Base-by-base conservation (phyloP, 2,329 filamentous ascomycete species). In the Didymella sp. region DNA sequence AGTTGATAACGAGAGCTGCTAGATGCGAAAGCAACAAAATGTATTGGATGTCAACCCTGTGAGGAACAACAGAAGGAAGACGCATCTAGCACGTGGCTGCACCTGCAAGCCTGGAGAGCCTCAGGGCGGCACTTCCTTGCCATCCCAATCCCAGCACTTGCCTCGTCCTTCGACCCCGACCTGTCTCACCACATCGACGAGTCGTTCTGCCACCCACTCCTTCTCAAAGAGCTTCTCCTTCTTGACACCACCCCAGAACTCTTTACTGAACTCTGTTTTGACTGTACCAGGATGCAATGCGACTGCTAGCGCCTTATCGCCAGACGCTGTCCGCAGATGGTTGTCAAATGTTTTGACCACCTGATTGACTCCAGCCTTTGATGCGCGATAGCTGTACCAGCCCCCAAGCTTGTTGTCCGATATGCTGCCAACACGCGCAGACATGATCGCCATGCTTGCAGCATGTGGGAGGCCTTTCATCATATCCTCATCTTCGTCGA, bases 241-340 rank as follows among this genome's bases (percentile, higher is more conserved):
- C 67, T 80, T 80, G 38, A 89, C 86, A 37, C 81, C 85, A 0
- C 70, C 79, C 90, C 90, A 94, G 70, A 90, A 95, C 40, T 87
- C 86, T 67, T 80, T 82, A 61, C 87, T 91, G 59, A 96, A 77
- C 9, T 84, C 87, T 47, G 91, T 95, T 78, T 84, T 87, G 45
- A 95, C 90, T 1, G 91, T 95, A 2, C 91, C 91, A 1, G 91
- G 91, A 75, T 95, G 91, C 69, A 95, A 82, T 9, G 83, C 84
- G 11, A 96, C 77, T 1, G 86, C 86, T 62, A 92, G 80, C 0
- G 89, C 89, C 48, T 84, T 86, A 0, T 84, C 82, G 0, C 82
- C 86, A 56, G 83, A 82, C 38, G 82, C 80, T 4, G 82, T 79
- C 31, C 76, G 75, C 28, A 95, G 76, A 69, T 87, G 84, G 25